Percentiles rank a stretch among this genome's conserved stretches.
These are phyloP conservation scores for Kwoniella sp. DNA, from an alignment of 768 basidiomycete species.

Conservation along the genomic window DNA sequence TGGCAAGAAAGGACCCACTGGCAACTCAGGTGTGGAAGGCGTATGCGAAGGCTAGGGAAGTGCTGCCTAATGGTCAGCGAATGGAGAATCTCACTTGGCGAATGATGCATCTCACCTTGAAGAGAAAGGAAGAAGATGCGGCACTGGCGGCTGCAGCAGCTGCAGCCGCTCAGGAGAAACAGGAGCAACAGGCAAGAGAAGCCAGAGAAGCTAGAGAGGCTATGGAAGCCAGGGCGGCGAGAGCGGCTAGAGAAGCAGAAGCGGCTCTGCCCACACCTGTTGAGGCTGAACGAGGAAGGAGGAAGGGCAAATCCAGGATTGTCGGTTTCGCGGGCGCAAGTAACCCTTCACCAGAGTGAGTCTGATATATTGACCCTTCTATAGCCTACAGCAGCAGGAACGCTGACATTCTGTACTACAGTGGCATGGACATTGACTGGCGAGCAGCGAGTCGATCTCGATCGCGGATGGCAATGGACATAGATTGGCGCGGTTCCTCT, in stretches of 20 bases:
- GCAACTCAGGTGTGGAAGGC: constrained; percentile 97
- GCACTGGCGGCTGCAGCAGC: constrained; percentile 11
- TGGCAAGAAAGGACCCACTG: constrained; percentile 73
- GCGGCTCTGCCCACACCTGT: constrained; percentile 8
- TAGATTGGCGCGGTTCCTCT: constrained; percentile 74
- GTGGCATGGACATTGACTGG: constrained; percentile 54
- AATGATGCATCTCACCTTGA: constrained; percentile 94
- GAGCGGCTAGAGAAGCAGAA: neutral
- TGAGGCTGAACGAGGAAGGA: constrained; percentile 49
- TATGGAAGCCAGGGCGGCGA: constrained; percentile 32
- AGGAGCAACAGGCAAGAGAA: constrained; percentile 15
- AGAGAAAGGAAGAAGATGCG: constrained; percentile 62
- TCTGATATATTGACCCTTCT: neutral
- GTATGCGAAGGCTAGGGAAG: constrained; percentile 87
- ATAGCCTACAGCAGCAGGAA: neutral
- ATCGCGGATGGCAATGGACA: constrained; percentile 78
- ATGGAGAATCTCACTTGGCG: constrained; percentile 99
- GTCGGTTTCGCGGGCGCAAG: constrained; percentile 49
- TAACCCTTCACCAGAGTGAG: constrained; percentile 63
- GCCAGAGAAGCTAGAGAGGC: constrained; percentile 22
- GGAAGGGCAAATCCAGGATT: constrained; percentile 53
- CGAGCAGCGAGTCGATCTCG: constrained; percentile 74
- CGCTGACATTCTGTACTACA: no score
- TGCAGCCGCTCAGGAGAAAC: constrained; percentile 26
- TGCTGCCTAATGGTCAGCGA: constrained; percentile 83